phyloP scores from a whole-genome alignment of 1,284 basidiomycete species.

The Vanrija humicola region DNA sequence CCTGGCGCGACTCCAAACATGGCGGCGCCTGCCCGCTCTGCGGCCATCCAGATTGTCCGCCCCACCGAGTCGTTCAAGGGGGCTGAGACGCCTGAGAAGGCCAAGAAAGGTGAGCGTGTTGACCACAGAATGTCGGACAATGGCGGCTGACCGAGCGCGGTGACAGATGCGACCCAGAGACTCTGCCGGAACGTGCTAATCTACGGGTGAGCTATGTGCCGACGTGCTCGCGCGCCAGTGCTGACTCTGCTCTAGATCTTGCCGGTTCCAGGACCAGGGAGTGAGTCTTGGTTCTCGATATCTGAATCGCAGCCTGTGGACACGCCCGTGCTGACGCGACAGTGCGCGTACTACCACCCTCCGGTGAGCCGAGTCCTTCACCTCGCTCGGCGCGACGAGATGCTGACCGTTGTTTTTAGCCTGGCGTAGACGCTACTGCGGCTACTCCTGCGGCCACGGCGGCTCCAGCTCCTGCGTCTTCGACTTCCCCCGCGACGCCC shows the following conservation, averaged over 20 bases:
- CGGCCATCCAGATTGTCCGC: slow-evolving; percentile 61
- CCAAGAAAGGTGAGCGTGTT: slow-evolving; percentile 17
- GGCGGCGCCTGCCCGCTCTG: slow-evolving; percentile 42
- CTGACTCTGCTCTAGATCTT: slow-evolving; percentile 55
- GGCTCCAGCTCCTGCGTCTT: background rate
- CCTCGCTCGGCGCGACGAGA: background rate
- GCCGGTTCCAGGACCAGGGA: slow-evolving; percentile 79
- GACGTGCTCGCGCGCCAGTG: slow-evolving; percentile 26
- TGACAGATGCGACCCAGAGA: slow-evolving; percentile 53
- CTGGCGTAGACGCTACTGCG: slow-evolving; percentile 12
- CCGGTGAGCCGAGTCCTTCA: slow-evolving; percentile 56
- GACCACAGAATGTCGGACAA: slow-evolving; percentile 41
- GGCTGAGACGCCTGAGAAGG: slow-evolving; percentile 14
- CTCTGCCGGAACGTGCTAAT: slow-evolving; percentile 84
- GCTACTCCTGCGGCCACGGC: background rate
- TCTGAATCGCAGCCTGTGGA: background rate
- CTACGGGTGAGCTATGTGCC: slow-evolving; percentile 59
- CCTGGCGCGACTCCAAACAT: slow-evolving; percentile 3
- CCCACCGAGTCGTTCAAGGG: slow-evolving; percentile 27
- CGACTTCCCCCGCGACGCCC: slow-evolving; percentile 3
- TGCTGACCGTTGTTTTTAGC: background rate
- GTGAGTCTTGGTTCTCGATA: slow-evolving; percentile 26
- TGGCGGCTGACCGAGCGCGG: slow-evolving; percentile 37
- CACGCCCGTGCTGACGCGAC: slow-evolving; percentile 9
- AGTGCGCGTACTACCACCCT: slow-evolving; percentile 75